Evolutionary conservation across 2,329 filamentous ascomycete genomes (phyloP), one percentile per base, ranked within the genome.

Genomic region (Verticillium nonalfalfae): DNA sequence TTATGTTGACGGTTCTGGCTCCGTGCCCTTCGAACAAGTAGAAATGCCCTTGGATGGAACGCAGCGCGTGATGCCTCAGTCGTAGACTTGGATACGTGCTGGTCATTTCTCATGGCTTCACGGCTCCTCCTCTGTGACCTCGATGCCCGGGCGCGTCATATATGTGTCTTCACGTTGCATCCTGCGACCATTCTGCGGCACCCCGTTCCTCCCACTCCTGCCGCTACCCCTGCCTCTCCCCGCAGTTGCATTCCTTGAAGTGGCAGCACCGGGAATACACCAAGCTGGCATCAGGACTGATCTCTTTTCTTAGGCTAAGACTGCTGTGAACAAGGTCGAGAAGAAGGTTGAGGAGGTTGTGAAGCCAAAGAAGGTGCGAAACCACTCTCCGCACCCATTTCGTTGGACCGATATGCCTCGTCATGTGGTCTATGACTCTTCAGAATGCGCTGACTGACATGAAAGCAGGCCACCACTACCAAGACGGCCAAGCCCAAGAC

Each of bases 401-500:
- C 14, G 13, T 4, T 26, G 26, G 26, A 26, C 26, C 26, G 26
- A 26, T 26, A 26, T 15, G 1, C 6, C 58, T 40, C 15, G 57
- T 26, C 15, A 10, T 31, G 18, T 14, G 39, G 26, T 1, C 11
- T 35, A 55, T 14, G 31, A 10, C 21, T 18, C 31, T 38, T 3
- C 1, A 10, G 1, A 13, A 26, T 11, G 10, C 39, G 14, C 6
- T 14, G 18, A 13, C 33, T 39, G 10, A 50, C 45, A 26, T 26
- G 56, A 34, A 26, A 26, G 26, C 57, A 52, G 56, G 39, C 59
- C 13, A 31, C 38, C 1, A 31, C 15, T 4, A 2, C 11, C 45
- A 50, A 63, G 64, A 55, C 64, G 40, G 61, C 60, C 54, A 65
- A 64, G 62, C 57, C 64, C 59, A 65, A 64, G 64, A 59, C 64